Conservation (phyloP, 1,284 basidiomycete genomes). For the Ceratobasidium sp. region DNA sequence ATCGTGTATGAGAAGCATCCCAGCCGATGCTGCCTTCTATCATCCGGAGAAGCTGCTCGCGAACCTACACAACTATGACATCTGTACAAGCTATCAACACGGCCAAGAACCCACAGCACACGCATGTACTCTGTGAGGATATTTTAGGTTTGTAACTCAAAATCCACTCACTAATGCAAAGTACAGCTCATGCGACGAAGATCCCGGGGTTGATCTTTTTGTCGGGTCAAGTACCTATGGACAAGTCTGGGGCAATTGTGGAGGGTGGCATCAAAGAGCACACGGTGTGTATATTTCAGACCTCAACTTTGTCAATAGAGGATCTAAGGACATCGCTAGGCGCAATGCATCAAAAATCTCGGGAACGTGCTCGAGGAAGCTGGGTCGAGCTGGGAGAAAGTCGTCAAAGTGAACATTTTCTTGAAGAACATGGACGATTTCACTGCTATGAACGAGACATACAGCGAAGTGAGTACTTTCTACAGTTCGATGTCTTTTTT, state of each 20-base stretch:
- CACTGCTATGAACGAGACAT: constrained; percentile 65
- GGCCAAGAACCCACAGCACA: constrained; percentile 56
- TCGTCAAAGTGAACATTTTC: constrained; percentile 67
- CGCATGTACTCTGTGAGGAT: constrained; percentile 61
- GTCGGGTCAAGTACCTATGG: constrained; percentile 67
- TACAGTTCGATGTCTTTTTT: background rate
- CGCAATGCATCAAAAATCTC: constrained; percentile 66
- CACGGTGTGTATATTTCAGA: constrained; percentile 56
- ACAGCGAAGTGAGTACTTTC: constrained; percentile 58
- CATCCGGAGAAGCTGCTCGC: too few species aligned
- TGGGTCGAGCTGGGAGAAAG: constrained; percentile 67
- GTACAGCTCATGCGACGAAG: constrained; percentile 52
- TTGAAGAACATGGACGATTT: constrained; percentile 69
- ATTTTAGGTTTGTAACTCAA: too few species aligned
- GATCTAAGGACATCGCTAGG: constrained; percentile 52
- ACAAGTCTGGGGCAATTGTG: constrained; percentile 60
- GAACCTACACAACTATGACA: background rate
- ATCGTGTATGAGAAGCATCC: too few species aligned
- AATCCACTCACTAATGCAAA: background rate
- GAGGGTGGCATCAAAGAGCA: constrained; percentile 67
- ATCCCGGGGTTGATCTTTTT: constrained; percentile 67
- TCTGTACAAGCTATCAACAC: constrained; percentile 60
- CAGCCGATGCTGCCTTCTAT: too few species aligned
- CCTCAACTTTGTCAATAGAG: background rate
- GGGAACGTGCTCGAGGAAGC: constrained; percentile 63